Evolutionary conservation across 164 flowering plant species (phyloP), one percentile per base, ranked within the genome.

Genomic region (Dillenia suffruticosa): DNA sequence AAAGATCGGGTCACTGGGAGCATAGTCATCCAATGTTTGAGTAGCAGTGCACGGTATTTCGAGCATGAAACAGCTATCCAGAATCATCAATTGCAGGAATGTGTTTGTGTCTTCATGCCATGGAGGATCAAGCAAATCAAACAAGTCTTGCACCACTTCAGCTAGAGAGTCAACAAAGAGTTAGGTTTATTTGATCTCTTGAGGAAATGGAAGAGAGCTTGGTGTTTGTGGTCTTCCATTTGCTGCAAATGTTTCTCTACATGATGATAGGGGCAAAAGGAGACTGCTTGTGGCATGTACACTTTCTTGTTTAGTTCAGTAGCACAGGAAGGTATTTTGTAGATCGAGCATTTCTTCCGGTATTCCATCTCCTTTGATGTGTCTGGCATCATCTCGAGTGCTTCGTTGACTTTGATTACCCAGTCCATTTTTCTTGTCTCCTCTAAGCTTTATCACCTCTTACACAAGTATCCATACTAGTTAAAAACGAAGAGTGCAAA

Each of bases 41-140:
- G 66, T 53, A 8, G 63, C 59, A 0, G 68, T 54, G 0, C 79
- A 69, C 44, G 83, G 47, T 12, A 82, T 46, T 72, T 85, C 88
- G 0, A 83, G 77, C 80, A 83, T 75, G 74, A 84, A 80, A 66
- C 82, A 77, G 0, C 86, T 86, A 40, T 84, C 85, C 1, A 74
- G 13, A 12, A 82, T 63, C 82, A 84, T 80, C 62, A 78, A 54
- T 56, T 73, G 47, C 73, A 85, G 50, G 60, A 83, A 79, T 4
- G 8, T 45, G 54, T 24, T 48, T 0, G 48, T 32, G 16, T 78
- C 73, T 0, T 55, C 6, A 16, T 62, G 44, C 82, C 84, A 81
- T 5, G 15, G 44, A 0, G 56, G 52, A 7, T 66, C 77, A 12
- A 81, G 70, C 22, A 48, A 63, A 47, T 79, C 78, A 17, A 79